Evolutionary conservation across 1,139 yeast species (phyloP), one percentile per base, ranked within the genome.

Genomic region (Kurtzmaniella natalensis): DNA sequence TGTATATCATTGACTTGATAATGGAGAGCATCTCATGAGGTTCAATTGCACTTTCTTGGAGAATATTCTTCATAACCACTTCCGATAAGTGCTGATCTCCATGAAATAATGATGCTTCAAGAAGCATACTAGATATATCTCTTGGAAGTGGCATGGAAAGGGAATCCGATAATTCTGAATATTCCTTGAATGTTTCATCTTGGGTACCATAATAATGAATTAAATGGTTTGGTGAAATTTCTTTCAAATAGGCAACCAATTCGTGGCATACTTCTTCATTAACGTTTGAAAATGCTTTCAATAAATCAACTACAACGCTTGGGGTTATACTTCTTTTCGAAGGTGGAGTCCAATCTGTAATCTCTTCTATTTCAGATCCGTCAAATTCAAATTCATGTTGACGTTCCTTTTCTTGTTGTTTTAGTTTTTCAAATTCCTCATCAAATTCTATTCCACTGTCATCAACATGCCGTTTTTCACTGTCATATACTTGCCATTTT

Each of bases 71-170:
- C 21, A 64, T 46, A 19, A 62, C 46, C 38, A 46, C 53, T 28
- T 61, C 59, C 0, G 70, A 55, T 11, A 57, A 63, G 2, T 38
- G 38, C 28, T 56, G 59, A 32, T 55, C 55, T 25, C 55, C 51
- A 29, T 50, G 57, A 7, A 30, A 25, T 26, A 64, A 36, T 35
- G 63, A 64, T 3, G 57, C 47, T n/a, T 47, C 46, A 31, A 67
- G 55, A 24, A 68, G 48, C 35, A 54, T 53, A 3, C 69, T 58
- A n/a, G 66, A 47, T 1, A 65, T 53, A 45, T 52, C 55, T 25
- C 70, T 46, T 22, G 50, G 42, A 16, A 64, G 41, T 5, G 71
- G 72, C 2, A 59, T 48, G 10, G 34, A 35, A 8, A 64, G 37
- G n/a, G 39, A 35, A 19, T 47, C 44, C 3, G 60, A 38, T 14